Evolutionary conservation across 1,284 basidiomycete species (phyloP), one percentile per base, ranked within the genome.

Genomic region (Mycosarcoma maydis): DNA sequence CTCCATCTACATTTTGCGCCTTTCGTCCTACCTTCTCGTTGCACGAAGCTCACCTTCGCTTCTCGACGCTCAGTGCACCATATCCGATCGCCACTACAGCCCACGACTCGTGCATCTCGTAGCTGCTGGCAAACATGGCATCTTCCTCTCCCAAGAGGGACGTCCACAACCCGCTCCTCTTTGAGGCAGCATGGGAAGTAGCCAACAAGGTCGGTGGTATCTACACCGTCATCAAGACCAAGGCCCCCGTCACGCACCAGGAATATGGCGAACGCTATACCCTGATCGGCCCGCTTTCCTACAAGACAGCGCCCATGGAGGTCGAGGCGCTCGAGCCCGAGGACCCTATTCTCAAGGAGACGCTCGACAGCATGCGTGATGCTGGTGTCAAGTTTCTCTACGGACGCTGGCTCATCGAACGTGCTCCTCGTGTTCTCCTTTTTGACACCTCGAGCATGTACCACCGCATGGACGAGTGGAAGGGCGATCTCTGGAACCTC

Each of bases 141-240:
- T 53, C 61, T 14, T 19, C 51, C 19, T 36, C 47, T 32, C 46
- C 55, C 47, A 73, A 66, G 51, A 59, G 75, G 37, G 76, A 78
- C 56, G 76, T 78, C 16, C 67, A 72, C 59, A 72, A 74, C 56
- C 75, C 73, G 20, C 60, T 78, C 27, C 73, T 78, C 51, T 78
- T 78, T 48, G 77, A 78, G 64, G 72, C 64, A 47, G 77, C 77
- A 11, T 78, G 77, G 77, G 77, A 78, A 56, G 77, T 78, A 13
- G 76, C 76, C 11, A 77, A 77, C 70, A 78, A 78, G 85, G 94
- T 98, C 83, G 94, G 94, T 75, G 94, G 94, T 70, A 97, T 97
- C 85, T 98, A 98, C 87, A 98, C 94, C 69, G 94, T 98, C 85
- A 97, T 98, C 84, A 97, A 97, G 85, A 98, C 95, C 53, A 98